Base-by-base conservation (phyloP, 2,329 filamentous ascomycete species). In the Botryotinia globosa region DNA sequence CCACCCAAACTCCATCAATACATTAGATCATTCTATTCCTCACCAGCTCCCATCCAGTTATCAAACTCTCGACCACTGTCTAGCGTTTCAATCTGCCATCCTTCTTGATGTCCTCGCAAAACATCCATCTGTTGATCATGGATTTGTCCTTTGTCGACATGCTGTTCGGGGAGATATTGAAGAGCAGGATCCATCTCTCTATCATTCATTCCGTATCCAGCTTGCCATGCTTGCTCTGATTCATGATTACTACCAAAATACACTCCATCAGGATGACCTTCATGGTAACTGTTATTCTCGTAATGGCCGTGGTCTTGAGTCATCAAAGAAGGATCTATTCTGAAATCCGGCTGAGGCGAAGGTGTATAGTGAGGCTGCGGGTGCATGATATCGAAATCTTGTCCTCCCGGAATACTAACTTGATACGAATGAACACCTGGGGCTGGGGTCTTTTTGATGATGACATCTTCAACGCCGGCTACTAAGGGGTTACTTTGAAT, bases 381-480 rank as follows among this genome's bases (percentile, higher is more conserved):
- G n/a, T 77, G 44, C 75, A 80, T 77, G 72, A 80, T 73, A 72
- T 80, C 77, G 66, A 75, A 78, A 4, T 79, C 76, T 37, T 77
- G 75, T 29, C 83, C 82, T 44, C 82, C 78, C 12, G 79, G 80
- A 71, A 84, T 82, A 58, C 80, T 80, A 25, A 83, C 80, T 48
- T 82, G 82, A 62, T 74, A 75, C 44, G 73, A 75, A 44, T 79
- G 77, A 63, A 78, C 76, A 25, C 77, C 76, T n/a, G 80, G 79
- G 25, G 77, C 76, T 20, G 77, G 80, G 39, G 82, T 81, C 71
- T 81, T 84, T 73, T 80, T 83, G 78, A 86, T 82, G 44, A 82
- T 81, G 62, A 86, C 78, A 70, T 85, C 84, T 74, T 85, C 82
- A 18, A 82, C 74, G 29, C 74, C 74, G 1, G 64, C 37, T 25